phyloP scores from a whole-genome alignment of 306 rosid genomes.

The Lablab purpureus region DNA sequence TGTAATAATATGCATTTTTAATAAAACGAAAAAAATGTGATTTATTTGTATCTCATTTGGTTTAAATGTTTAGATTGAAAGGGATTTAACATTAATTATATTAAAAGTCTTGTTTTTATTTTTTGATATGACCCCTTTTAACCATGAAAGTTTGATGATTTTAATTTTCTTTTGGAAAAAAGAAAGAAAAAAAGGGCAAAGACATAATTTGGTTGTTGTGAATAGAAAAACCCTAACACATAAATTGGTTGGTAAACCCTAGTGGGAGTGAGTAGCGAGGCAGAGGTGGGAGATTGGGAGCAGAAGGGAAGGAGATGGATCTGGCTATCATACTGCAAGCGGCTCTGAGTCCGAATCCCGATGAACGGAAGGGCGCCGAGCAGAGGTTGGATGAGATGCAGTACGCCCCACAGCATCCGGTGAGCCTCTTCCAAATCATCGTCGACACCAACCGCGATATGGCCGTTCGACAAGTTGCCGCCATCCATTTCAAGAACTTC shows the following conservation, averaged over 20 bases:
- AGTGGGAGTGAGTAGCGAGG: background rate
- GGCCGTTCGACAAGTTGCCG: slow-evolving; percentile 83
- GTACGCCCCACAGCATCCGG: slow-evolving; percentile 82
- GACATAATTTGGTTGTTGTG: too few relatives aligned
- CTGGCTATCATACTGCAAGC: slow-evolving; percentile 64
- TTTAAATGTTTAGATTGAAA: too few relatives aligned
- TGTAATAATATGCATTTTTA: too few relatives aligned
- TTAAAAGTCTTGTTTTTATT: too few relatives aligned
- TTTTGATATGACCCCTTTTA: too few relatives aligned
- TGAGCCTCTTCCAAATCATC: slow-evolving; percentile 75
- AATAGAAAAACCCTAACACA: background rate
- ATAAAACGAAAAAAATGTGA: too few relatives aligned
- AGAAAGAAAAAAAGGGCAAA: too few relatives aligned
- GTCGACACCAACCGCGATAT: slow-evolving; percentile 70
- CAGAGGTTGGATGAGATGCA: slow-evolving; percentile 76
- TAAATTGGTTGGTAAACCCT: background rate
- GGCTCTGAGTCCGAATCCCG: slow-evolving; percentile 76
- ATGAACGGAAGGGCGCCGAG: slow-evolving; percentile 84
- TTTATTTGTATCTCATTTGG: too few relatives aligned
- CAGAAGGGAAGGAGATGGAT: slow-evolving; percentile 22
- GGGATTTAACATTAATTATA: too few relatives aligned
- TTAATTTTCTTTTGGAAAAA: too few relatives aligned
- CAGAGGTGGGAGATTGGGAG: too few relatives aligned
- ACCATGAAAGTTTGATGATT: too few relatives aligned
- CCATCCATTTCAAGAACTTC: slow-evolving; percentile 93